phyloP scores from a whole-genome alignment of 805 yeast species.

The Nakazawaea populi region DNA sequence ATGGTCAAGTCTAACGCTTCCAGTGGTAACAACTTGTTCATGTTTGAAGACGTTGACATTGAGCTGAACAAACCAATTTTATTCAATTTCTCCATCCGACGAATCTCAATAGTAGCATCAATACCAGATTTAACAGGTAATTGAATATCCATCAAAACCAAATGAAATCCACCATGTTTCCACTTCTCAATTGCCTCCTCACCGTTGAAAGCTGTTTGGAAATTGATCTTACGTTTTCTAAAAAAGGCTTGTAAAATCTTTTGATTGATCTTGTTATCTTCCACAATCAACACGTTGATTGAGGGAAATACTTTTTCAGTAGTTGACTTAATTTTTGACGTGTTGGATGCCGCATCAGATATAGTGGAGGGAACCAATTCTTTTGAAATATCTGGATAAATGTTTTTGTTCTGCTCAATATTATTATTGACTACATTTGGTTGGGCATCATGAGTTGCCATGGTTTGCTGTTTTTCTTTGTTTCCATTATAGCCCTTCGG shows the following conservation, averaged over 20 bases:
- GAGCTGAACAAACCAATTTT: conserved; percentile 57
- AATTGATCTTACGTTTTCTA: conserved; percentile 77
- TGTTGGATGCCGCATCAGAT: background rate
- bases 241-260: conserved; percentile 86
- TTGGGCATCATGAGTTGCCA: background rate
- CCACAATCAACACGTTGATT: conserved; percentile 87
- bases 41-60: background rate
- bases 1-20: conserved; percentile 54
- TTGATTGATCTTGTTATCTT: conserved; percentile 92
- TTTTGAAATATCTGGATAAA: background rate
- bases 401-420: background rate
- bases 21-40: conserved; percentile 22
- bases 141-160: conserved; percentile 96
- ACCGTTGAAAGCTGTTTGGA: conserved; percentile 87
- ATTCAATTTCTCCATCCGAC: conserved; percentile 76
- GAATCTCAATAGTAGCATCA: conserved; percentile 88
- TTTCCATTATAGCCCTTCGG: conserved; percentile 7
- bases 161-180: conserved; percentile 90
- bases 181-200: conserved; percentile 92
- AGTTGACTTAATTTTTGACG: conserved; percentile 25
- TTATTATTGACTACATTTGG: background rate
- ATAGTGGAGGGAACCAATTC: background rate
- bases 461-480: background rate
- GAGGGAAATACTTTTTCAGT: conserved; percentile 75
- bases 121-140: conserved; percentile 94